Evolutionary conservation across 108 stramenopile species (phyloP), one percentile per base, ranked within the genome.

Genomic region (Parietichytrium sp.): DNA sequence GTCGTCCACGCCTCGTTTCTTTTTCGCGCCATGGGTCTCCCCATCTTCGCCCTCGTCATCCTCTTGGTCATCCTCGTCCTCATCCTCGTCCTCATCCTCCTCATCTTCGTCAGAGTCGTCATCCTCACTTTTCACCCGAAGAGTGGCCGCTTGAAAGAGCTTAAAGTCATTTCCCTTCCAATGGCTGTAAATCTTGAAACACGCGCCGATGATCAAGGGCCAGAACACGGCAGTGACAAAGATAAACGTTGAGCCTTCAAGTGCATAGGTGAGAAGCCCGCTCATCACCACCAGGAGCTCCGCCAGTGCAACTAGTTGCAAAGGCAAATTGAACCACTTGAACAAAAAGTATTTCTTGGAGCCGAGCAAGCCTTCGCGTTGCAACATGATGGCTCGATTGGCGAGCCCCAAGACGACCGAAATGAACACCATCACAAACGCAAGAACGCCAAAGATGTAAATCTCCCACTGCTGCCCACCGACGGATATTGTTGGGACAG

Each of bases 201-300:
- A 10, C 8, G 25, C 61, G 8, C 38, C 61, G 42, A 25, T n/a
- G 20, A 72, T 72, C 15, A 72, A 20, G 6, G 61, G 61, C 23
- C 36, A 72, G 33, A 72, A 72, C 10, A 72, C 33, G 15, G 38
- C 36, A 7, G 61, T 45, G 0, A 72, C 61, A 20, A 72, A 72
- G 42, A 72, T 42, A 27, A 72, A 72, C 15, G 61, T 72, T 6
- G 61, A 72, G 6, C 38, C 36, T 16, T 33, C 45, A 33, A 72
- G 36, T 7, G 61, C 61, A 25, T 72, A 72, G 61, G 45, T 10
- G 16, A 72, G 33, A 2, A 72, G 42, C 15, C 61, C 61, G n/a
- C 38, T 45, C 61, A 72, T 72, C 20, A 72, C 61, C 8, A 72
- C 61, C 38, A 72, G 61, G 0, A 72, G 61, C 42, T 72, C 61